Evolutionary conservation across 805 yeast genomes (phyloP).

Genomic region (Ascoidea tarda): DNA sequence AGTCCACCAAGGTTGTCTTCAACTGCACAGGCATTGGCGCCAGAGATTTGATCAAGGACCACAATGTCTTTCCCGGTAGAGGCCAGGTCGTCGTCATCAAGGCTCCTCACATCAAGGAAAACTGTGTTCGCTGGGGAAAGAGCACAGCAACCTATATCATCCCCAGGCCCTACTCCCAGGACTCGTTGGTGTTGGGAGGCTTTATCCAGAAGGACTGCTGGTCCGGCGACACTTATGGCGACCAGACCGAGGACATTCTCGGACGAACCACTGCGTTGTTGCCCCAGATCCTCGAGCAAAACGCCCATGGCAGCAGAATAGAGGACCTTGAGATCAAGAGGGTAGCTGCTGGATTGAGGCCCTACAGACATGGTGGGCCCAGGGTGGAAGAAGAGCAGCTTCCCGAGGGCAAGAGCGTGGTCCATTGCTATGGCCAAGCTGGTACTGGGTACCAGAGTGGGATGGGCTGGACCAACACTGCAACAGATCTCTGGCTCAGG

Average conservation of each 20-base stretch:
- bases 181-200: constrained; percentile 65
- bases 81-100: constrained; percentile 68
- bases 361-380: constrained; percentile 63
- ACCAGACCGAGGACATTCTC: constrained; percentile 48
- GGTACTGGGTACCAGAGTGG: constrained; percentile 62
- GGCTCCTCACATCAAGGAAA: constrained; percentile 55
- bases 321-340: constrained; percentile 35
- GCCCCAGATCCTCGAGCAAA: constrained; percentile 30
- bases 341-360: constrained; percentile 64
- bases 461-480: constrained; percentile 20
- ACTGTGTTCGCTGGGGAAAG: constrained; percentile 45
- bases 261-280: constrained; percentile 36
- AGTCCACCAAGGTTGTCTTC: constrained; percentile 35
- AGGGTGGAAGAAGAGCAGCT: constrained; percentile 45
- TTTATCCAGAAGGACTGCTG: constrained; percentile 50
- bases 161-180: constrained; percentile 55
- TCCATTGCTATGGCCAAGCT: constrained; percentile 64
- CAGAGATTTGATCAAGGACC: constrained; percentile 40
- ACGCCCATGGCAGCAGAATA: constrained; percentile 12
- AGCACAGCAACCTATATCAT: constrained; percentile 54
- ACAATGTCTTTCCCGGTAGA: constrained; percentile 51
- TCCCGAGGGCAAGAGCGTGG: constrained; percentile 26
- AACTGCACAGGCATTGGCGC: constrained; percentile 76
- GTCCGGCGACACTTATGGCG: constrained; percentile 42
- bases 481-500: not conserved